Conservation (phyloP, 257 asterid genomes). For the Solanum sparsipilum region DNA sequence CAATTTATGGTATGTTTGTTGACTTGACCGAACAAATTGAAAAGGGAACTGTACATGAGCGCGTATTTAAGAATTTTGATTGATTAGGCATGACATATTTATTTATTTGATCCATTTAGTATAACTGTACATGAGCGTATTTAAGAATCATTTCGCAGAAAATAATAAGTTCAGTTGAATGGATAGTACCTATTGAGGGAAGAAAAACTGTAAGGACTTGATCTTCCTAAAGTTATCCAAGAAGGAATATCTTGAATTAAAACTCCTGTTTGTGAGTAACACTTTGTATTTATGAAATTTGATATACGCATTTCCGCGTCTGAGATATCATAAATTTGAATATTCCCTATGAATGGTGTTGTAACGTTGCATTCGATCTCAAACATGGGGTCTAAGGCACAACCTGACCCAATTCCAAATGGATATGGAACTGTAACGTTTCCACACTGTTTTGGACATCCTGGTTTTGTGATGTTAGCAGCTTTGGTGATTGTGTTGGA, state of each 20-base stretch:
- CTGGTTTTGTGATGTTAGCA: conserved; percentile 24
- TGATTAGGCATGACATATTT: background rate
- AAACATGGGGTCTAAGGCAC: conserved; percentile 14
- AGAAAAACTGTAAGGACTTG: conserved; percentile 42
- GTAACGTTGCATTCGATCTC: background rate
- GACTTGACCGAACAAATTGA: too few species aligned
- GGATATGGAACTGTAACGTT: conserved; percentile 37
- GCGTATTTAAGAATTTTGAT: too few species aligned
- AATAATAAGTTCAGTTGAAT: background rate
- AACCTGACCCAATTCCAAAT: conserved; percentile 28
- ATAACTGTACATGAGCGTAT: background rate
- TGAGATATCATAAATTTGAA: conserved; percentile 37
- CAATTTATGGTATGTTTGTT: background rate
- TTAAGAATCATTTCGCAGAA: background rate
- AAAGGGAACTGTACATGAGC: too few species aligned
- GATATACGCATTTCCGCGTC: conserved; percentile 39
- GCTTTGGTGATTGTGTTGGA: conserved; percentile 8
- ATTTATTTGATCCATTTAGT: background rate
- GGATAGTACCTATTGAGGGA: conserved; percentile 15
- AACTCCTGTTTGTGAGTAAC: conserved; percentile 34
- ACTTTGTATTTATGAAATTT: conserved; percentile 25
- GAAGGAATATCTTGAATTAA: background rate
- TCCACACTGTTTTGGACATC: conserved; percentile 24
- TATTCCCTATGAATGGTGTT: conserved; percentile 7
- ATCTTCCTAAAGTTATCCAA: conserved; percentile 6